A percentile compares a stretch with the other conserved stretches of the same genome.
phyloP scores from a whole-genome alignment of 306 rosid genomes.

The Prunus mongolica region DNA sequence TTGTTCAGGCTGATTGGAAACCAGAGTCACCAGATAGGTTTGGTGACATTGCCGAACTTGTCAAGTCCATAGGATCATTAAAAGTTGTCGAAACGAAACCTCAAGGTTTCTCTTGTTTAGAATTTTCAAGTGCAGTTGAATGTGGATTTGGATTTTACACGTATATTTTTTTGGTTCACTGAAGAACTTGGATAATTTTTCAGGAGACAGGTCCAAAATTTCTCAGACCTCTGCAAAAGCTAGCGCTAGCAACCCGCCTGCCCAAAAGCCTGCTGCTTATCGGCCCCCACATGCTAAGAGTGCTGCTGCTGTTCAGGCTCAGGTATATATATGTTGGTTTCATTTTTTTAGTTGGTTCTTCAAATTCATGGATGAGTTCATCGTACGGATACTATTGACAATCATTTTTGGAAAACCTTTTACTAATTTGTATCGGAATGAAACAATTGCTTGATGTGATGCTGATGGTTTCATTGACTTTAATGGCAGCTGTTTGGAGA shows the following conservation, averaged over 20 bases:
- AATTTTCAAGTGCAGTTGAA: slow-evolving; percentile 1
- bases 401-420: neutral
- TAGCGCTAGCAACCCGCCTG: slow-evolving; percentile 40
- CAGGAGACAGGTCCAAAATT: slow-evolving; percentile 64
- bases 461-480: slow-evolving; percentile 26
- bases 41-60: slow-evolving; percentile 58
- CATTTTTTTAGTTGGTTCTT: neutral
- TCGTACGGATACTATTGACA: neutral
- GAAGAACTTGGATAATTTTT: slow-evolving; percentile 25
- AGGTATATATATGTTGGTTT: slow-evolving; percentile 44
- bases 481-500: slow-evolving; percentile 73
- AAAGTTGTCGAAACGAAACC: slow-evolving; percentile 60
- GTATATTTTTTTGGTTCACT: slow-evolving; percentile 8
- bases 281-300: slow-evolving; percentile 88
- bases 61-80: slow-evolving; percentile 52
- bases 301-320: slow-evolving; percentile 79
- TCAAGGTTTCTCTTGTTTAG: slow-evolving; percentile 45
- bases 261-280: slow-evolving; percentile 85
- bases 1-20: slow-evolving; percentile 83
- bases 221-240: slow-evolving; percentile 41
- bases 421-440: neutral
- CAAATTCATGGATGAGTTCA: neutral
- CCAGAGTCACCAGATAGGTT: slow-evolving; percentile 70
- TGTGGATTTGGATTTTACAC: slow-evolving; percentile 7
- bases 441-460: slow-evolving; percentile 9